These are phyloP conservation scores for Verticillium longisporum DNA, from an alignment of 2,329 filamentous ascomycete species.

Conservation along the genomic window DNA sequence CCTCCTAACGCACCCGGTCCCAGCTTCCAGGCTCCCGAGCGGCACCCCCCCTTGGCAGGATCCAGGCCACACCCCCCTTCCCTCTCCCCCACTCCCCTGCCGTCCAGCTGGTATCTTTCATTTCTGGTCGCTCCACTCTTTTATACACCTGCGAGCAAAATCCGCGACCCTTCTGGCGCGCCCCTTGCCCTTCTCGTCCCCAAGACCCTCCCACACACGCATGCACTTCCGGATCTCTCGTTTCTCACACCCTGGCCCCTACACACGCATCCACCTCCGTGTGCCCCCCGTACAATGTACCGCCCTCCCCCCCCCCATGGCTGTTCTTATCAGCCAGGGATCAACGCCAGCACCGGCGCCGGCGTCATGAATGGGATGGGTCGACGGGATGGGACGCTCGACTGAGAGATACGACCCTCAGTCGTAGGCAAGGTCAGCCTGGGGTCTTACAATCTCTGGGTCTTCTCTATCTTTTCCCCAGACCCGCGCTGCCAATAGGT, in stretches of 20 bases:
- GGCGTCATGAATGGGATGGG: not conserved
- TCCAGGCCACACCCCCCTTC: not conserved
- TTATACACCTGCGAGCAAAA: not conserved
- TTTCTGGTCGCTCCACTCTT: constrained; percentile 1
- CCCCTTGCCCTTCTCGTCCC: not conserved
- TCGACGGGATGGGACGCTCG: not conserved
- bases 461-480: not conserved
- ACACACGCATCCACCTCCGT: not conserved
- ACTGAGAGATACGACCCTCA: not conserved
- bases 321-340: not conserved
- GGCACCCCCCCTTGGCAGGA: not conserved
- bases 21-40: not conserved
- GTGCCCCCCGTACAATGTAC: not conserved
- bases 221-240: not conserved
- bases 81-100: not conserved
- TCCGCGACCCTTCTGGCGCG: not conserved
- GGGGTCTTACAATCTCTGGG: not conserved
- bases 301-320: not conserved
- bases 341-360: not conserved
- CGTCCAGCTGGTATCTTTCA: not conserved
- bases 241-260: not conserved
- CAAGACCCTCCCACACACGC: not conserved
- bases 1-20: not conserved
- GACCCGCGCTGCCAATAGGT: not conserved
- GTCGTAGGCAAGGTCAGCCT: not conserved